Base-by-base conservation (phyloP, 306 rosid species). In the Neltuma alba region DNA sequence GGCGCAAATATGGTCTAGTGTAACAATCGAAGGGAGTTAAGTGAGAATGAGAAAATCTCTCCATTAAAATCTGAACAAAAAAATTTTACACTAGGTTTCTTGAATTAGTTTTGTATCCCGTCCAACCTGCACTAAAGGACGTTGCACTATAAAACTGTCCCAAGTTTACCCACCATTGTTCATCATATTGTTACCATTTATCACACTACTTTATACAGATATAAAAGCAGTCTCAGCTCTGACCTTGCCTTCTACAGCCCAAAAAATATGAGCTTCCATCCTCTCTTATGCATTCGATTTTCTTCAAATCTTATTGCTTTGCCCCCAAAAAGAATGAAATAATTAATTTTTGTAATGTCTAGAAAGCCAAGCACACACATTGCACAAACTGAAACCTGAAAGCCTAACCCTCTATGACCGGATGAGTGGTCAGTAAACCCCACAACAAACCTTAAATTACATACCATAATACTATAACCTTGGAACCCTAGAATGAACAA, bases 201-300 rank as follows among this genome's bases (percentile, higher is more conserved):
- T 63, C 57, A 40, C 27, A 34, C 64, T 70, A 60, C 67, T 84
- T 83, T 47, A 42, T 38, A 37, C 33, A 79, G 77, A 14, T 18
- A 70, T 40, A 70, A n/a, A 40, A 50, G 9, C 55, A 70, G 68
- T 70, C 57, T 45, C 45, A 18, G 11, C 21, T 60, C 65, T 45
- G 41, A 8, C 12, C 58, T 28, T 62, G 62, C 37, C 63, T 74
- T 50, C 42, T 38, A 44, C 28, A 64, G 75, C 83, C 23, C 4
- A 45, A 36, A 57, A 74, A 11, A 31, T 33, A 71, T 13, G 60
- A 67, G 62, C 9, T n/a, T 2, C 20, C 58, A 72, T 30, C 79
- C 36, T 75, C 64, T 42, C 52, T 9, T 37, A 36, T 38, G 9
- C 60, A 40, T 14, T 50, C 14, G 3, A 79, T 60, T 33, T 37